phyloP scores from a whole-genome alignment of 805 yeast genomes.

The Starmerella stellata region DNA sequence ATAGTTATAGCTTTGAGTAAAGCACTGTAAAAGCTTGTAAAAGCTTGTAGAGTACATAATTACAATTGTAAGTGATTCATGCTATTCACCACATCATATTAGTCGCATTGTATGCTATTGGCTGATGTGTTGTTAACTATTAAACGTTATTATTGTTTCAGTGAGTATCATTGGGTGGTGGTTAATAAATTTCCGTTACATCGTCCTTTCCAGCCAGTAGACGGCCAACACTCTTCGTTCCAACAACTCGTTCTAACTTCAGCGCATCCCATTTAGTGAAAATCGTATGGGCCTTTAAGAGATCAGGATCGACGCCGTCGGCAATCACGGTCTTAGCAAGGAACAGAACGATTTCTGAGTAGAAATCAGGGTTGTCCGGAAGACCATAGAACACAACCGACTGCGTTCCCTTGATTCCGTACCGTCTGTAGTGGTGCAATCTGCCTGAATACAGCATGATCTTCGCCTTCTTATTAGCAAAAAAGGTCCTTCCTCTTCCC shows the following conservation, averaged over 20 bases:
- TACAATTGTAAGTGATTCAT: too few relatives aligned
- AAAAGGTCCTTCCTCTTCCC: slow-evolving; percentile 51
- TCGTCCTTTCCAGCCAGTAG: slow-evolving; percentile 57
- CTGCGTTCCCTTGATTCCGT: slow-evolving; percentile 67
- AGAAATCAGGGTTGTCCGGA: slow-evolving; percentile 72
- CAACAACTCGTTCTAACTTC: slow-evolving; percentile 68
- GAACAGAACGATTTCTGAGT: slow-evolving; percentile 46
- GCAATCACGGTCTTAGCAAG: slow-evolving; percentile 41
- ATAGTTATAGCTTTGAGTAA: too few relatives aligned
- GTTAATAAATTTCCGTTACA: slow-evolving; percentile 64
- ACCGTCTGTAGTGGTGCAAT: slow-evolving; percentile 78
- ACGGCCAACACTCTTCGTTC: slow-evolving; percentile 49
- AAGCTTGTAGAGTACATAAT: too few relatives aligned
- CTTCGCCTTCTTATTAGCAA: slow-evolving; percentile 43
- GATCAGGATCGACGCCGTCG: slow-evolving; percentile 36
- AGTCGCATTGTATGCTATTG: too few relatives aligned
- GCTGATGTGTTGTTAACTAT: too few relatives aligned
- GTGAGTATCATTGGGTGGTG: too few relatives aligned
- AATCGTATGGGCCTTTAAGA: slow-evolving; percentile 37
- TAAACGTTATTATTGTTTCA: too few relatives aligned
- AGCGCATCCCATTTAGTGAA: slow-evolving; percentile 68
- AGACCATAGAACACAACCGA: slow-evolving; percentile 64
- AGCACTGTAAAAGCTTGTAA: too few relatives aligned
- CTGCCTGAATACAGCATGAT: slow-evolving; percentile 83
- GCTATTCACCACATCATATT: too few relatives aligned